Percentiles rank a stretch among this genome's conserved stretches.
Evolutionary conservation across 1,139 yeast genomes (phyloP).

Genomic region (Debaryomyces sp.): DNA sequence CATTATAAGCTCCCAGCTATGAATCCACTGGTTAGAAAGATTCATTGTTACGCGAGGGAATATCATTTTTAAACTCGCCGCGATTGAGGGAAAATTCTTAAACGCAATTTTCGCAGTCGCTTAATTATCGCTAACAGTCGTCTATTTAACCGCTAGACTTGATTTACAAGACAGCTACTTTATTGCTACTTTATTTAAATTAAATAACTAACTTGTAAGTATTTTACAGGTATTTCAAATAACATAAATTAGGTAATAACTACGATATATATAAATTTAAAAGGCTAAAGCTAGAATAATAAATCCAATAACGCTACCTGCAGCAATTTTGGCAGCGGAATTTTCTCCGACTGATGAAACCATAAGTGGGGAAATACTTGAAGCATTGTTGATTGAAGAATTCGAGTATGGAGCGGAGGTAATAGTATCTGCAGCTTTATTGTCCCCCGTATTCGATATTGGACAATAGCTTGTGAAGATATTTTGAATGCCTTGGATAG

Average conservation of each 20-base stretch:
- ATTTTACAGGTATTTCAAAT: no score
- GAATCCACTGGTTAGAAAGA: no score
- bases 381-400: background rate
- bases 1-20: no score
- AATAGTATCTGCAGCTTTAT: background rate
- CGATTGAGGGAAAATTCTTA: no score
- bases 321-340: background rate
- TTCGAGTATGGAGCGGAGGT: background rate
- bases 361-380: background rate
- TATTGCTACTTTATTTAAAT: no score
- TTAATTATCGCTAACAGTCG: no score
- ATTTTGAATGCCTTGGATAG: constrained; percentile 28
- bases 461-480: constrained; percentile 39
- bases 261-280: background rate
- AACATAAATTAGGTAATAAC: background rate
- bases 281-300: background rate
- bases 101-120: no score
- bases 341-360: background rate
- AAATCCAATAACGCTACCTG: background rate
- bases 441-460: constrained; percentile 10
- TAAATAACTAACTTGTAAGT: no score
- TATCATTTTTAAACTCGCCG: no score
- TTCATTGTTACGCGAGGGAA: no score
- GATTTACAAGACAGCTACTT: no score
- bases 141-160: no score